These are phyloP conservation scores for Candida nanaspora DNA, from an alignment of 805 yeast genomes.

Conservation along the genomic window DNA sequence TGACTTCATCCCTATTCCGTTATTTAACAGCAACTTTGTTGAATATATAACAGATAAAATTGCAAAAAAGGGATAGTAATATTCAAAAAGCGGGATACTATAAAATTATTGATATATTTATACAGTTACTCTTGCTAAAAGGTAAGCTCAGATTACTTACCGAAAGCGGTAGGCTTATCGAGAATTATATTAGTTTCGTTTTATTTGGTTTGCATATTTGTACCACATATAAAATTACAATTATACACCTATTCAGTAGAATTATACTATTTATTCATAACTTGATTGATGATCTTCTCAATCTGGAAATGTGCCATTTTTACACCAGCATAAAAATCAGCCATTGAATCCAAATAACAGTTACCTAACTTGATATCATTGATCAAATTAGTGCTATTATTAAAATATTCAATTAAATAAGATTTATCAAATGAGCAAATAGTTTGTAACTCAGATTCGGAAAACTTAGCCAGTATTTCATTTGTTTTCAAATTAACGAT, in stretches of 20 bases:
- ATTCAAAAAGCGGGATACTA: no score
- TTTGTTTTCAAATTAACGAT: neutral
- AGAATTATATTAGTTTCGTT: no score
- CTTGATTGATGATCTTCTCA: conserved; percentile 13
- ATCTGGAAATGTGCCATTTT: conserved; percentile 12
- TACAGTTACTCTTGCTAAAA: no score
- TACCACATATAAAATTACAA: neutral
- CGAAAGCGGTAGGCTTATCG: no score
- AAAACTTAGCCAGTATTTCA: neutral
- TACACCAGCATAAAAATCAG: conserved; percentile 14
- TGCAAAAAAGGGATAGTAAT: no score
- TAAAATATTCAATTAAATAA: neutral
- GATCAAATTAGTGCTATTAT: neutral
- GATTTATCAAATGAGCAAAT: neutral
- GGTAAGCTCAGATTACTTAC: no score
- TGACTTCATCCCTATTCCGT: neutral
- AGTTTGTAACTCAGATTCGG: neutral
- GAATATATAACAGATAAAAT: no score
- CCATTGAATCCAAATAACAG: conserved; percentile 9
- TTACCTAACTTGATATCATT: conserved; percentile 7
- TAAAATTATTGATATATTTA: no score
- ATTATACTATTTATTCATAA: neutral
- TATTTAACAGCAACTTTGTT: neutral
- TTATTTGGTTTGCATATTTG: no score
- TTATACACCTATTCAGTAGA: neutral